Evolutionary conservation across 768 basidiomycete species (phyloP).

Genomic region (Nidularia pulvinata): DNA sequence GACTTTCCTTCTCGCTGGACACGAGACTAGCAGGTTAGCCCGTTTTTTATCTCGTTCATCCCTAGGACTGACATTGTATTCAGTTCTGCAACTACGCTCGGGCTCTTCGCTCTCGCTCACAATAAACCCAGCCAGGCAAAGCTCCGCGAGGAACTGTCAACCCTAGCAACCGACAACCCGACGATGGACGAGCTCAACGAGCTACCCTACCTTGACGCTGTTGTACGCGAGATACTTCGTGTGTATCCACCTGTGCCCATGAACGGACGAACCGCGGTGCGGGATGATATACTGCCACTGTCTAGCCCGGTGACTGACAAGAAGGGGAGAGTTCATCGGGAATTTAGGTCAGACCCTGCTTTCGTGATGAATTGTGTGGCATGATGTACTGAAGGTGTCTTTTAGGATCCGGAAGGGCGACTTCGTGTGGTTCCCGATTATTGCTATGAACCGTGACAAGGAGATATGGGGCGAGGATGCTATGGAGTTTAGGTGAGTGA

Average conservation of each 20-base stretch:
- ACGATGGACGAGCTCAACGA: constrained; percentile 69
- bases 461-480: constrained; percentile 67
- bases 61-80: too few species aligned
- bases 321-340: constrained; percentile 35
- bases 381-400: too few species aligned
- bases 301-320: constrained; percentile 40
- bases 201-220: constrained; percentile 69
- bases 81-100: constrained; percentile 54
- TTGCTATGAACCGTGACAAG: constrained; percentile 48
- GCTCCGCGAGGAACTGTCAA: constrained; percentile 57
- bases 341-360: constrained; percentile 39
- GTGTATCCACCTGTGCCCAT: constrained; percentile 49
- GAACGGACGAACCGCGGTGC: constrained; percentile 39
- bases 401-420: constrained; percentile 46
- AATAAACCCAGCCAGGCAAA: constrained; percentile 47
- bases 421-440: constrained; percentile 47
- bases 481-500: constrained; percentile 51
- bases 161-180: constrained; percentile 52
- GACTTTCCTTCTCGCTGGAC: constrained; percentile 60
- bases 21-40: too few species aligned
- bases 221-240: constrained; percentile 61
- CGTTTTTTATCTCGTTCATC: too few species aligned
- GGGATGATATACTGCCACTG: constrained; percentile 55
- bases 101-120: constrained; percentile 52
- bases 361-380: too few species aligned